phyloP scores from a whole-genome alignment of 306 rosid genomes.

The Cyclanthera cordifolia region DNA sequence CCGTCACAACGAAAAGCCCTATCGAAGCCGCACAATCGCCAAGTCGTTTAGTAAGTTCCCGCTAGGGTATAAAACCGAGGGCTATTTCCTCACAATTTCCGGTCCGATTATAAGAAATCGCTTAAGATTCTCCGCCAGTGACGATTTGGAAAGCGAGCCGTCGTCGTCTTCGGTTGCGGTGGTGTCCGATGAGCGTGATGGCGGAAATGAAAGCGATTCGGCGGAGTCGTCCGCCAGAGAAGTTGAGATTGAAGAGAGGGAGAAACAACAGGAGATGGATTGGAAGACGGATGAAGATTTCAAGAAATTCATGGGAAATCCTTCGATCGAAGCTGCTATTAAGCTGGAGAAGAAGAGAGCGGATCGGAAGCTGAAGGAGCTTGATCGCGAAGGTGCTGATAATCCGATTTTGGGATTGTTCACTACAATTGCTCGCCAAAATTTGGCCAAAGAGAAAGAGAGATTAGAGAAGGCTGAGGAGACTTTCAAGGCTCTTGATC shows the following conservation, averaged over 20 bases:
- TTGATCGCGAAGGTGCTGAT: conserved; percentile 35
- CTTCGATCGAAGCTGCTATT: conserved; percentile 79
- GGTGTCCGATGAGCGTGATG: conserved; percentile 27
- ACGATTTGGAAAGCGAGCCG: conserved; percentile 23
- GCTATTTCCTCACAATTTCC: conserved; percentile 18
- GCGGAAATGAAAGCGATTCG: conserved; percentile 12
- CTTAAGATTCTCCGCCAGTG: conserved; percentile 30
- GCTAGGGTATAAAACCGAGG: conserved; percentile 11
- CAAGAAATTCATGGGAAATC: conserved; percentile 76
- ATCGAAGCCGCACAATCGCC: background rate
- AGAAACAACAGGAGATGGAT: conserved; percentile 54
- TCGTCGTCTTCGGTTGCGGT: conserved; percentile 28
- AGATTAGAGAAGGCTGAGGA: conserved; percentile 58
- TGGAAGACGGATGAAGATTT: conserved; percentile 80
- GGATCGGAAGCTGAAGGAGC: conserved; percentile 72
- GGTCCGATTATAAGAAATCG: conserved; percentile 15
- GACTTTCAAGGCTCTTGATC: conserved; percentile 68
- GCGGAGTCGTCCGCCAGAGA: conserved; percentile 12
- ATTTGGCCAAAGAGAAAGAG: conserved; percentile 45
- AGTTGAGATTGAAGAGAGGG: conserved; percentile 20
- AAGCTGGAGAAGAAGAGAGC: conserved; percentile 87
- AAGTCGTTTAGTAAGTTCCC: conserved; percentile 13
- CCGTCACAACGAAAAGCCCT: conserved; percentile 5
- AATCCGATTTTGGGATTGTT: conserved; percentile 45
- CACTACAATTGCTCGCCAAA: conserved; percentile 29